phyloP scores from a whole-genome alignment of 108 stramenopile genomes.

The Pseudonitzschia multistriata region DNA sequence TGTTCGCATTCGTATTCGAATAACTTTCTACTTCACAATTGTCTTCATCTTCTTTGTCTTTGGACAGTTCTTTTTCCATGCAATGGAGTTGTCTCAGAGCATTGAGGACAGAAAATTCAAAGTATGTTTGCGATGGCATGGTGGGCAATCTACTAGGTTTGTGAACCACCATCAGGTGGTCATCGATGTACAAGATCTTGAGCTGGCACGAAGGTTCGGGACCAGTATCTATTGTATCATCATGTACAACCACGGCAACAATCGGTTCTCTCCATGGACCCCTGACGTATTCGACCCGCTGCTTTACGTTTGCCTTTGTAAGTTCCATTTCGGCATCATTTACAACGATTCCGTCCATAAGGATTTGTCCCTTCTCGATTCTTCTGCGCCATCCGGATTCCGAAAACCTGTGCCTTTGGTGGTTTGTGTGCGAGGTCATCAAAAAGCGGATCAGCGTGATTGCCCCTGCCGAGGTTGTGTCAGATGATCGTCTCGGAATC shows the following conservation, averaged over 20 bases:
- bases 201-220: background rate
- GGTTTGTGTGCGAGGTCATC: background rate
- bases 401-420: background rate
- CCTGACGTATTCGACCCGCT: background rate
- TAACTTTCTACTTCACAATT: background rate
- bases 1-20: background rate
- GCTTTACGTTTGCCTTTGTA: conserved; percentile 3
- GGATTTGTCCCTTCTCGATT: conserved; percentile 7
- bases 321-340: background rate
- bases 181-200: conserved; percentile 10
- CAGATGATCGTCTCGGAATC: background rate
- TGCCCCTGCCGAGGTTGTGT: too few relatives aligned
- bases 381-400: conserved; percentile 7
- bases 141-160: conserved; percentile 9
- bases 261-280: background rate
- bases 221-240: background rate
- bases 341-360: background rate
- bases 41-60: background rate
- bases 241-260: background rate
- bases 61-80: background rate
- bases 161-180: conserved; percentile 7
- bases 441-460: background rate
- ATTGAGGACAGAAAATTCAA: conserved; percentile 10
- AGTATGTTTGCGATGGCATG: conserved; percentile 7
- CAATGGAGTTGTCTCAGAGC: background rate